These are phyloP conservation scores for Fomitopsis palustris DNA, from an alignment of 1,284 basidiomycete genomes.

Conservation along the genomic window DNA sequence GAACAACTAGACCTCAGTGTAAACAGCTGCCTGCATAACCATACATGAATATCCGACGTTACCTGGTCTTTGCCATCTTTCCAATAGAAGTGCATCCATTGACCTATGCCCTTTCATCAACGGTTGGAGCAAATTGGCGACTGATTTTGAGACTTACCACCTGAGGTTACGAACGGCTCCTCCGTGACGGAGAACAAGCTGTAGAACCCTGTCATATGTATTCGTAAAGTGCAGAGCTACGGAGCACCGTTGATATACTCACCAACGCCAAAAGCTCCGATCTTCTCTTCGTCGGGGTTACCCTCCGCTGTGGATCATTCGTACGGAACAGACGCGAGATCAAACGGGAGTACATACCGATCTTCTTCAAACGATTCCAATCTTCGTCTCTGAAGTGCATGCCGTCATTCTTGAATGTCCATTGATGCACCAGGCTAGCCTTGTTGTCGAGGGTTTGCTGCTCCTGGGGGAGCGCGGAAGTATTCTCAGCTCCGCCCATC, in stretches of 20 bases:
- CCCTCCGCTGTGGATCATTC: conserved; percentile 58
- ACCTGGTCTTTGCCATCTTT: conserved; percentile 88
- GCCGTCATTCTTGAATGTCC: conserved; percentile 89
- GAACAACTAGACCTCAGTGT: conserved; percentile 49
- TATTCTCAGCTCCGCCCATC: conserved; percentile 8
- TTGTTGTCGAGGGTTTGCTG: conserved; percentile 53
- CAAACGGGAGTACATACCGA: conserved; percentile 46
- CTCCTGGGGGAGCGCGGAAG: neutral
- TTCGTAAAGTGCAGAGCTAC: neutral
- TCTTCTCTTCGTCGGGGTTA: conserved; percentile 82
- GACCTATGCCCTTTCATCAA: conserved; percentile 37
- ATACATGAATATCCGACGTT: conserved; percentile 2
- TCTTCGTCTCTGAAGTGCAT: conserved; percentile 79
- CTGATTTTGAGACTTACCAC: conserved; percentile 39
- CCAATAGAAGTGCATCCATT: conserved; percentile 99
- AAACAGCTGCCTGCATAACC: too few relatives aligned
- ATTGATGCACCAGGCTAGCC: conserved; percentile 60
- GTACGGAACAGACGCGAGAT: conserved; percentile 1
- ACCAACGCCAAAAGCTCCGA: conserved; percentile 86
- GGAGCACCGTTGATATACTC: conserved; percentile 19
- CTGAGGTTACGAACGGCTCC: conserved; percentile 90
- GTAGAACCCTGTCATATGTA: conserved; percentile 59
- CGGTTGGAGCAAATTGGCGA: neutral
- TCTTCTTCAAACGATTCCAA: conserved; percentile 87
- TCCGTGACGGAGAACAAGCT: conserved; percentile 86